These are phyloP conservation scores for Hericium erinaceus DNA, from an alignment of 768 basidiomycete species.

Conservation along the genomic window DNA sequence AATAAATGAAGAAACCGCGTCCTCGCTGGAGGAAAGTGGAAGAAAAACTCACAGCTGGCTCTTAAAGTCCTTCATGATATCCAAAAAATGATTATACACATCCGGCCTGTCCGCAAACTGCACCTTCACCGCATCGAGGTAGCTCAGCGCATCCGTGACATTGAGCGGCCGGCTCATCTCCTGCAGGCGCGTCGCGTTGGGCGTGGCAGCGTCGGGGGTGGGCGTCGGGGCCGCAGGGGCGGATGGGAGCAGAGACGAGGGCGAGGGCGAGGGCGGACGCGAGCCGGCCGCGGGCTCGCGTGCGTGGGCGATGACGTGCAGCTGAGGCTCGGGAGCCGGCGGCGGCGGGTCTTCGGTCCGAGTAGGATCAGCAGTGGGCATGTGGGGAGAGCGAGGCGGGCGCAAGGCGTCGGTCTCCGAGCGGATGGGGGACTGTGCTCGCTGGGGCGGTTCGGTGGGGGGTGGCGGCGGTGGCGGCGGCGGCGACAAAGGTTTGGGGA, in stretches of 20 bases:
- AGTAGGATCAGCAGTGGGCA: too few species aligned
- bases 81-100: conserved; percentile 89
- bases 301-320: too few species aligned
- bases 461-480: neutral
- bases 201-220: conserved; percentile 5
- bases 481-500: neutral
- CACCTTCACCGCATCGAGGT: conserved; percentile 89
- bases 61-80: conserved; percentile 99
- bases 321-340: too few species aligned
- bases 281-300: neutral
- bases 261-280: neutral
- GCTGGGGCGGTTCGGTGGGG: neutral
- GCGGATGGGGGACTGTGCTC: neutral
- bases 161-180: conserved; percentile 63
- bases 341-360: too few species aligned
- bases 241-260: neutral
- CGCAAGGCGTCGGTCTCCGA: too few species aligned
- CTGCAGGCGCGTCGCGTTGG: conserved; percentile 17
- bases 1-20: neutral
- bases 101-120: conserved; percentile 87
- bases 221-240: neutral
- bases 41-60: conserved; percentile 66
- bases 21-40: too few species aligned
- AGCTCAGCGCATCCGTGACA: conserved; percentile 87
- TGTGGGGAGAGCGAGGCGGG: too few species aligned